Evolutionary conservation across 345 rosid genomes (phyloP).

Genomic region (Turnera subulata): DNA sequence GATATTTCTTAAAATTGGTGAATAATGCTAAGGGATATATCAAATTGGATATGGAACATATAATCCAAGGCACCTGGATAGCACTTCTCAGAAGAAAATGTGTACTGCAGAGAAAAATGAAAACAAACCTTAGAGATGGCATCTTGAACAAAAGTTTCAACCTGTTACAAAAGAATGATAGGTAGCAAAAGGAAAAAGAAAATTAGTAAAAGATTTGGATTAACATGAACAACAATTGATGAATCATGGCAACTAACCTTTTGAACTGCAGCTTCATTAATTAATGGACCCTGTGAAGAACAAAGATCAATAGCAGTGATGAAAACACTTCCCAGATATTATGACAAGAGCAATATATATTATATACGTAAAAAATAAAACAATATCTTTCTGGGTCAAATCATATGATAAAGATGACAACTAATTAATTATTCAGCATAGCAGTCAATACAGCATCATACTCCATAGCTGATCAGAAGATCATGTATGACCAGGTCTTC

Average conservation of each 20-base stretch:
- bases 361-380: too few relatives aligned
- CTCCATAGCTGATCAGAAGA: not conserved
- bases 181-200: not conserved
- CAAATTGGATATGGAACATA: too few relatives aligned
- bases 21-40: too few relatives aligned
- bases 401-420: not conserved
- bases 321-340: conserved; percentile 6
- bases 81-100: too few relatives aligned
- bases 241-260: conserved; percentile 44
- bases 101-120: not conserved
- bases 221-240: conserved; percentile 5
- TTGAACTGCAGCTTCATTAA: conserved; percentile 83
- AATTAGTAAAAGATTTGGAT: not conserved
- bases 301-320: too few relatives aligned
- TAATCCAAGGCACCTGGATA: too few relatives aligned
- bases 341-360: not conserved
- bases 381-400: not conserved
- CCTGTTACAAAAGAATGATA: conserved; percentile 43
- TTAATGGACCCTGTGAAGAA: conserved; percentile 80
- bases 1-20: too few relatives aligned
- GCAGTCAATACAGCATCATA: not conserved
- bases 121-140: conserved; percentile 75
- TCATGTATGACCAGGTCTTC: not conserved
- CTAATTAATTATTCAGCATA: too few relatives aligned
- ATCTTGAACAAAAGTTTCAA: conserved; percentile 78